Percentiles rank a stretch among this genome's conserved stretches.
These are phyloP conservation scores for Cenchrus americanus DNA, from an alignment of 176 grass and related monocot species.

Conservation along the genomic window DNA sequence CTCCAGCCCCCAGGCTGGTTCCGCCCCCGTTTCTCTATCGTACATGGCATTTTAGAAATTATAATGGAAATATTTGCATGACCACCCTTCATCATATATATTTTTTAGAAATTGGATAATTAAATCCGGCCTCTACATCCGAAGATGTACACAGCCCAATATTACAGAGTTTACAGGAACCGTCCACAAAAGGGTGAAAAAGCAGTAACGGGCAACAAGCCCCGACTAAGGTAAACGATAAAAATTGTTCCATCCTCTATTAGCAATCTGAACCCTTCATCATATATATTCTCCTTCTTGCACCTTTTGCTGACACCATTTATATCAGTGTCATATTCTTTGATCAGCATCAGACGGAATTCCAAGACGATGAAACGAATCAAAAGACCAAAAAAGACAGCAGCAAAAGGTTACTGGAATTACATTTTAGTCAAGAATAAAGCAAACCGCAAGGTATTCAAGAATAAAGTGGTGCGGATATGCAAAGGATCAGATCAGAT, in stretches of 20 bases:
- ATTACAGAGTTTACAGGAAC: too few relatives aligned
- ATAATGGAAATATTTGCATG: not conserved
- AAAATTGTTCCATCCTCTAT: too few relatives aligned
- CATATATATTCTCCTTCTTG: not conserved
- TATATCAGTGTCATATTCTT: not conserved
- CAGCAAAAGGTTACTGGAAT: slow-evolving; percentile 44
- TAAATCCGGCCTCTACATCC: too few relatives aligned
- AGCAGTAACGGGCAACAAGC: too few relatives aligned
- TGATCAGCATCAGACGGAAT: not conserved
- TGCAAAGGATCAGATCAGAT: slow-evolving; percentile 45
- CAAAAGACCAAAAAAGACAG: slow-evolving; percentile 12
- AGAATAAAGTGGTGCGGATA: slow-evolving; percentile 83
- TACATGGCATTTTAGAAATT: not conserved
- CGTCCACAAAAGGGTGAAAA: too few relatives aligned
- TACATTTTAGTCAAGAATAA: slow-evolving; percentile 76
- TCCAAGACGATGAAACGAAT: slow-evolving; percentile 23
- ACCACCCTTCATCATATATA: not conserved
- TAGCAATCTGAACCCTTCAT: too few relatives aligned
- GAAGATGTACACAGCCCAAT: too few relatives aligned
- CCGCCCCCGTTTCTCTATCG: too few relatives aligned
- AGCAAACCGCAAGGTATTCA: slow-evolving; percentile 54
- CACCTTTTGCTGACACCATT: not conserved
- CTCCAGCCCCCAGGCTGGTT: too few relatives aligned
- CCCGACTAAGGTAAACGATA: too few relatives aligned
- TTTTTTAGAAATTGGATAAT: too few relatives aligned